Evolutionary conservation across 2,329 filamentous ascomycete genomes (phyloP).

Genomic region (Xylariaceae sp.): DNA sequence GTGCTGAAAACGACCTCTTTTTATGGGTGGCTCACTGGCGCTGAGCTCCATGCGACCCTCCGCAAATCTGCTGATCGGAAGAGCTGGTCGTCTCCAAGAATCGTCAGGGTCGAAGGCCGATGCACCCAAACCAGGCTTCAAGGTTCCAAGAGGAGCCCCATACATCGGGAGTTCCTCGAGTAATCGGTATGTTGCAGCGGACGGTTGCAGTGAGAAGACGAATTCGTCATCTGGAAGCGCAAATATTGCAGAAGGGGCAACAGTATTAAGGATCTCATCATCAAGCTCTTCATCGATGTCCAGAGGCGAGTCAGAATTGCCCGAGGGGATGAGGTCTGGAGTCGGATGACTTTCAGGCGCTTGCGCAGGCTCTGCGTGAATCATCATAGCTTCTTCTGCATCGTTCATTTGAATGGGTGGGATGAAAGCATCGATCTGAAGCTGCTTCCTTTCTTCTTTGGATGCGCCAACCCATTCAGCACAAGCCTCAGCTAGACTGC

Average conservation of each 20-base stretch:
- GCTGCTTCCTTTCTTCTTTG: conserved; percentile 56
- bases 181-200: conserved; percentile 70
- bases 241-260: conserved; percentile 76
- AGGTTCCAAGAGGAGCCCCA: conserved; percentile 57
- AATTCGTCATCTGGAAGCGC: conserved; percentile 78
- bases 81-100: conserved; percentile 69
- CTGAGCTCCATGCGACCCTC: conserved; percentile 73
- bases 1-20: conserved; percentile 80
- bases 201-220: conserved; percentile 71
- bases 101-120: conserved; percentile 64
- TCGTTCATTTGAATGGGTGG: conserved; percentile 38
- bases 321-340: conserved; percentile 64
- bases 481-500: conserved; percentile 76
- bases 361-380: conserved; percentile 30
- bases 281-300: conserved; percentile 39
- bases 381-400: conserved; percentile 31
- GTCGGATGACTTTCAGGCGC: conserved; percentile 48
- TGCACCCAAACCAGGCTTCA: conserved; percentile 50
- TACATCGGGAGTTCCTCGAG: conserved; percentile 80
- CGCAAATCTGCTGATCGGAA: conserved; percentile 83
- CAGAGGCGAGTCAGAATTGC: conserved; percentile 55
- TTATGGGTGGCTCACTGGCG: conserved; percentile 61
- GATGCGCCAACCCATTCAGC: conserved; percentile 72
- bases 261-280: conserved; percentile 38
- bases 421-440: conserved; percentile 63